Base-by-base conservation (phyloP, 2,329 filamentous ascomycete genomes). In the Nothophoma quercina region DNA sequence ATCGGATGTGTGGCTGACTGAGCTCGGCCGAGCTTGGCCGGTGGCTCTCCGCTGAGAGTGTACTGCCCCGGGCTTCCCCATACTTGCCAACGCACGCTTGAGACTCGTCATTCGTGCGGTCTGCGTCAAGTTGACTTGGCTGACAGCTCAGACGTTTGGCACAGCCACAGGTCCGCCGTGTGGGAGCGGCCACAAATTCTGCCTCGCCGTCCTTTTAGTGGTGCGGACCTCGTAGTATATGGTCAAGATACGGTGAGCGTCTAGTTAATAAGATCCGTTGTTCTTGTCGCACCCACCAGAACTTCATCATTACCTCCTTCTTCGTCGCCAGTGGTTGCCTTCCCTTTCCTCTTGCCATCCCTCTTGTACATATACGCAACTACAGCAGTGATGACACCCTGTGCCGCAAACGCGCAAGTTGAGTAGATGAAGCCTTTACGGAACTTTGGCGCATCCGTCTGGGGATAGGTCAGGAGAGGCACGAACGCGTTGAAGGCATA, bases 401-500 rank as follows among this genome's bases (percentile, higher is more conserved):
- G 60, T 6, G 55, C 47, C 2, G 45, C 51, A 36, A 61, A 63
- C 2, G 54, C 54, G 16, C 55, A 55, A 1, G 54, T 48, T 7
- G 53, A 52, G 16, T 34, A 63, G n/a, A 59, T 55, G 25, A 61
- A 63, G 0, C 60, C 60, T 30, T 59, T 63, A 12, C 49, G 25
- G 18, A 63, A 63, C 16, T 32, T 58, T 10, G 60, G 60, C 18
- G 60, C 35, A 15, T 63, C 60, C 1, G 51, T 51, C n/a, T 55
- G 51, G n/a, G 60, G 60, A 21, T 61, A 63, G 7, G 60, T 61
- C 28, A 63, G 38, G 9, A 75, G 51, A 0, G 70, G 70, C 5
- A 81, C 67, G 74, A 77, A 80, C 0, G 77, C 74, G 52, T 77
- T 73, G 38, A 79, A 77, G 0, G 74, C 76, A 52, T 79, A 81